Evolutionary conservation across 2,329 filamentous ascomycete genomes (phyloP).

Genomic region (Hypoxylon rubiginosum): DNA sequence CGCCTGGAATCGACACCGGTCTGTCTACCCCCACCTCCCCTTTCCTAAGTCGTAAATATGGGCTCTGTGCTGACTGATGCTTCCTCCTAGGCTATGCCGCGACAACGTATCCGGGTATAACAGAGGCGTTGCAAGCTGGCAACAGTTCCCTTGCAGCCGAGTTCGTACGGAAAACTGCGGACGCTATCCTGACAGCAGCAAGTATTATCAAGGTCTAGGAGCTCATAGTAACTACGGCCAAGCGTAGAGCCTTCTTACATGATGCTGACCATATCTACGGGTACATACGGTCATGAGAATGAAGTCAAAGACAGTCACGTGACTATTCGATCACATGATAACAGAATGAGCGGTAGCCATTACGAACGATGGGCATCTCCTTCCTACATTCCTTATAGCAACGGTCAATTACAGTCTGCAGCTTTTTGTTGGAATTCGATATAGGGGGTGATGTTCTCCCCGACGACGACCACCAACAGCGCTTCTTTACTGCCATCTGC

Average conservation of each 20-base stretch:
- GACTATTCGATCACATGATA: no score
- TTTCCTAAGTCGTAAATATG: neutral
- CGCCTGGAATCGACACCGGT: conserved; percentile 64
- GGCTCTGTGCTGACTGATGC: conserved; percentile 7
- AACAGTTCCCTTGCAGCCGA: conserved; percentile 48
- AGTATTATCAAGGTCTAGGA: conserved; percentile 46
- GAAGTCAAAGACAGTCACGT: no score
- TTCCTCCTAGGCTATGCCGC: conserved; percentile 47
- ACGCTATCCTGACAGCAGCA: conserved; percentile 47
- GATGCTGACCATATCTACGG: neutral
- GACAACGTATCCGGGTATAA: conserved; percentile 52
- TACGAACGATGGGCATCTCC: no score
- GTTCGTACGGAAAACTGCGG: conserved; percentile 48
- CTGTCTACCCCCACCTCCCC: conserved; percentile 14
- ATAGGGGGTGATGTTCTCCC: no score
- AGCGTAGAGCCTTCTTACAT: neutral
- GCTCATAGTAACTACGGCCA: neutral
- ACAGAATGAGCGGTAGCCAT: no score
- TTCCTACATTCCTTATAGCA: no score
- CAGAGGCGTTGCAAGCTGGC: conserved; percentile 46
- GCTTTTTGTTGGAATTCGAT: no score
- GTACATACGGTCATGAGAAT: no score
- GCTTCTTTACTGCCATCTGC: no score
- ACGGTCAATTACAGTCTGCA: no score
- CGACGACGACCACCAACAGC: no score